Evolutionary conservation across 1,284 basidiomycete genomes (phyloP), one percentile per base, ranked within the genome.

Genomic region (Tilletiaria anomala): DNA sequence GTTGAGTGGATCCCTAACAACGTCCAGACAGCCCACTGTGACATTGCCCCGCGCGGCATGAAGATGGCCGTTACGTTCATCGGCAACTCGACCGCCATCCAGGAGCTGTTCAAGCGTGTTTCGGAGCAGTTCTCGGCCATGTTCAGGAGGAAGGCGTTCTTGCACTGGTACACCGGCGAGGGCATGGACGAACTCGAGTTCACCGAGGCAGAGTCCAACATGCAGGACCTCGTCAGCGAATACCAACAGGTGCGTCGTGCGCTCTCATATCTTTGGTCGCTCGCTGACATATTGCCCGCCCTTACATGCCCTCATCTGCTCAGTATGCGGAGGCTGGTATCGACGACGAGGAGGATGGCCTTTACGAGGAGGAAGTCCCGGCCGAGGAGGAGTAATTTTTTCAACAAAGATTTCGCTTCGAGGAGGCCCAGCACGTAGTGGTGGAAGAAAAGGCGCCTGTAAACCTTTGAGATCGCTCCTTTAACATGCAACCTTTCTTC

Each of bases 41-140:
- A 63, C 46, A 56, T 66, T 35, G 50, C 63, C 21, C 63, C 63
- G 23, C 59, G 51, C 33, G 59, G 58, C 35, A 51, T 67, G 44
- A 58, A 58, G 43, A 63, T 68, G 54, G 62, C 63, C 46, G 66
- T 61, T 24, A 68, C 66, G 12, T 68, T 68, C 39, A 67, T 68
- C 36, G 63, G 60, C 35, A 68, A 68, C 58, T 62, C 58, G 24
- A 68, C 66, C 16, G 54, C 59, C 6, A 67, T 67, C 46, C 65
- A 68, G 87, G 83, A 46, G 20, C 40, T 51, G 19, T 61, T 61
- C 48, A 62, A 60, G 56, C 53, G 57, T 32, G 58, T n/a, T 74
- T 53, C 60, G 48, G 53, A 59, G 41, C 56, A 58, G 46, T 67
- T 62, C 51, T 45, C 54, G 39, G 54, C 56, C 50, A 68, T 68